Evolutionary conservation across 495 filamentous ascomycete genomes (phyloP).

Genomic region (Penicillium argentinense): DNA sequence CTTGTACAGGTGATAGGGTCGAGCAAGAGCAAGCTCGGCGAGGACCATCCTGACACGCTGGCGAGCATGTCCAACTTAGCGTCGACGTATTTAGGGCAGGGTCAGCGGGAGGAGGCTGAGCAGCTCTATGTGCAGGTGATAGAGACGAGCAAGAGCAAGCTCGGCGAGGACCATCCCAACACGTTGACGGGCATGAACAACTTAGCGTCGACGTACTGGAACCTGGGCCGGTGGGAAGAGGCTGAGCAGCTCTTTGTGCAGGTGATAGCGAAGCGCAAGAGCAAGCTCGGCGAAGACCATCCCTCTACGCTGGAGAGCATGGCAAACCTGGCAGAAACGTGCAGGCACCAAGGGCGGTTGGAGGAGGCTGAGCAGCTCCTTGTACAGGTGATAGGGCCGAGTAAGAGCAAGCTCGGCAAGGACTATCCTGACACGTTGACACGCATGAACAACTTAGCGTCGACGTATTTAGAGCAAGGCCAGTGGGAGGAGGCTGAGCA

Average conservation of each 20-base stretch:
- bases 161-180: too few relatives aligned
- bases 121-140: too few relatives aligned
- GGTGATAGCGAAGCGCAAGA: conserved; percentile 14
- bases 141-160: too few relatives aligned
- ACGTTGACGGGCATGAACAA: too few relatives aligned
- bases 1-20: too few relatives aligned
- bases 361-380: conserved; percentile 12
- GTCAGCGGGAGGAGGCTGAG: too few relatives aligned
- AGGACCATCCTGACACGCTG: conserved; percentile 18
- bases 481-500: background rate
- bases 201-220: too few relatives aligned
- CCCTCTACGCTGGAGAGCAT: conserved; percentile 16
- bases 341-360: conserved; percentile 5
- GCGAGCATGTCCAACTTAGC: conserved; percentile 6
- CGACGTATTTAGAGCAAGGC: conserved; percentile 1
- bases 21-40: too few relatives aligned
- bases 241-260: conserved; percentile 17
- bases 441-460: background rate
- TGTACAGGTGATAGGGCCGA: conserved; percentile 18
- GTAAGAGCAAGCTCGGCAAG: background rate
- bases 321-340: conserved; percentile 7
- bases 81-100: conserved; percentile 2
- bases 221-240: conserved; percentile 1
- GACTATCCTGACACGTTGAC: conserved; percentile 1
- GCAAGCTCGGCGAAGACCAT: background rate